These are phyloP conservation scores for Aureoboletus auriporus DNA, from an alignment of 768 basidiomycete genomes.

Conservation along the genomic window DNA sequence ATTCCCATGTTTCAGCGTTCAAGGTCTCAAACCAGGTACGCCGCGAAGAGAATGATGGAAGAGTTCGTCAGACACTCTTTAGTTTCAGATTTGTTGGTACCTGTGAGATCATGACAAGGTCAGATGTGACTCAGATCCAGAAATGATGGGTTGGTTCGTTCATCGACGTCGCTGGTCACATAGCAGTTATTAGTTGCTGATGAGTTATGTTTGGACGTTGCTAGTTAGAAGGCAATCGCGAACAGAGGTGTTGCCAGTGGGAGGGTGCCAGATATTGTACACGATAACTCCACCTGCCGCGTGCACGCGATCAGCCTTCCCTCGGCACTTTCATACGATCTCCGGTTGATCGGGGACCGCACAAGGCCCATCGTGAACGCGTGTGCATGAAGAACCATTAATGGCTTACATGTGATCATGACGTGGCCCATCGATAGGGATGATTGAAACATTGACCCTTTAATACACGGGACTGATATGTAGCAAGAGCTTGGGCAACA, in stretches of 20 bases:
- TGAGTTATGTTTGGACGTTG: too few relatives aligned
- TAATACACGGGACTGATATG: too few relatives aligned
- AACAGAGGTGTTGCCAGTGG: too few relatives aligned
- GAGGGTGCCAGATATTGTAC: neutral
- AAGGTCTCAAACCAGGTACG: neutral
- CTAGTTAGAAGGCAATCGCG: too few relatives aligned
- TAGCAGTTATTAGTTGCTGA: neutral
- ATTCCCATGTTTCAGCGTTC: neutral
- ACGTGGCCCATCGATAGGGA: too few relatives aligned
- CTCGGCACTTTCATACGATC: constrained; percentile 2
- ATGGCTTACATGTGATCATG: too few relatives aligned
- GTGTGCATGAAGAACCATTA: too few relatives aligned
- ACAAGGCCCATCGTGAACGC: neutral
- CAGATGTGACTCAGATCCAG: neutral
- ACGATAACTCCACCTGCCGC: neutral
- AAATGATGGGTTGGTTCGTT: neutral
- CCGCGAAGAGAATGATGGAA: too few relatives aligned
- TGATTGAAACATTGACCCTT: too few relatives aligned
- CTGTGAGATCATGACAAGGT: neutral
- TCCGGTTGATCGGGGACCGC: neutral
- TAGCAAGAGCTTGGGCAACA: too few relatives aligned
- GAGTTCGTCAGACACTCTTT: neutral
- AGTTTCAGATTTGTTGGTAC: neutral
- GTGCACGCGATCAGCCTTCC: neutral
- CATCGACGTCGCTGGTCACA: neutral